phyloP scores from a whole-genome alignment of 495 filamentous ascomycete genomes.

The Neurospora sp. region DNA sequence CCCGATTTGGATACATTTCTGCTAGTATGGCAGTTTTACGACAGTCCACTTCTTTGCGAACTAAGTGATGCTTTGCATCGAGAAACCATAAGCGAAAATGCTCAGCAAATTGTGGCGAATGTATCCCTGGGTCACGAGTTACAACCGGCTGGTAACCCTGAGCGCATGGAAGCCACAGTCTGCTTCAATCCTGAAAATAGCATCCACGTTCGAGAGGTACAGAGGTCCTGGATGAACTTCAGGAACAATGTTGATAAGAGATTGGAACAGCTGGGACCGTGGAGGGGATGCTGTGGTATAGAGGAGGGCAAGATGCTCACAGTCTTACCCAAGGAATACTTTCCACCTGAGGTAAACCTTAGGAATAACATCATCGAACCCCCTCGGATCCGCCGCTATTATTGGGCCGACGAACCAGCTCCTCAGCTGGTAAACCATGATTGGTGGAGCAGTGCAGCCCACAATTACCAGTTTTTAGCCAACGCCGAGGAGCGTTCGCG shows the following conservation, averaged over 20 bases:
- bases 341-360: neutral
- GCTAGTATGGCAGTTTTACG: neutral
- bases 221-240: neutral
- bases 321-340: neutral
- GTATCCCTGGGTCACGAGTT: neutral
- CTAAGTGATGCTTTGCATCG: neutral
- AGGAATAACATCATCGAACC: neutral
- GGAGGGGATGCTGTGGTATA: neutral
- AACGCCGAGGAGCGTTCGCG: neutral
- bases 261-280: neutral
- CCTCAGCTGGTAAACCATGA: neutral
- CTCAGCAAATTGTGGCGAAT: neutral
- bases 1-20: neutral
- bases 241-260: neutral
- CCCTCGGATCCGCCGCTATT: neutral
- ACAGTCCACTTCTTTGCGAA: neutral
- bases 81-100: neutral
- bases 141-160: neutral
- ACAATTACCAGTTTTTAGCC: neutral
- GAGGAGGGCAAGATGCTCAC: neutral
- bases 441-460: neutral
- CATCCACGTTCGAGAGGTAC: neutral
- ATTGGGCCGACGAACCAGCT: neutral
- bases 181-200: neutral
- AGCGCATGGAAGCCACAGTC: neutral